Conservation (phyloP, 2,329 filamentous ascomycete genomes). For the Clonostachys solani region DNA sequence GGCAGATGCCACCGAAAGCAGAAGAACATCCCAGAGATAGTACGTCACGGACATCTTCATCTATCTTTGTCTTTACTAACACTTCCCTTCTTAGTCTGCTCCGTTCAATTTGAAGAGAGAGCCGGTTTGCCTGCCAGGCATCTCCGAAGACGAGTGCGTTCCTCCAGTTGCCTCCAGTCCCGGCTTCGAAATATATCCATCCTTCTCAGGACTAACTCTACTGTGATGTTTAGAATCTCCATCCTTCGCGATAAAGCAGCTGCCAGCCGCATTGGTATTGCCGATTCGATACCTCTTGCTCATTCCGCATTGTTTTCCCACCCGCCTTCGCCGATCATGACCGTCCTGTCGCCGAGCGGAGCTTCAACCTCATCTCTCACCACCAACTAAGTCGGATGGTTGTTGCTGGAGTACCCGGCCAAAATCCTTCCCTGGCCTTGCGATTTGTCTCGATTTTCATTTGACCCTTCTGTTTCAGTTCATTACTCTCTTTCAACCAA, state of each 20-base stretch:
- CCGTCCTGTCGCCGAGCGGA: neutral
- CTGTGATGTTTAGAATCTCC: constrained; percentile 28
- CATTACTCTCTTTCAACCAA: no score
- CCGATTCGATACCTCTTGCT: constrained; percentile 20
- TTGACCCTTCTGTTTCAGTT: no score
- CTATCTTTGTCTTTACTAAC: neutral
- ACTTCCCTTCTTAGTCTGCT: constrained; percentile 36
- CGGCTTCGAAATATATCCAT: constrained; percentile 1
- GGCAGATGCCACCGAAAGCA: constrained; percentile 33
- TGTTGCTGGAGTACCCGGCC: no score
- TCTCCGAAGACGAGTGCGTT: constrained; percentile 56
- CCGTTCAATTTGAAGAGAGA: constrained; percentile 57
- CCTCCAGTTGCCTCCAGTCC: neutral
- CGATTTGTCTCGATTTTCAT: no score
- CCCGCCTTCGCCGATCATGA: neutral
- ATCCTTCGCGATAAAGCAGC: constrained; percentile 48
- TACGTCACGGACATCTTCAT: constrained; percentile 18
- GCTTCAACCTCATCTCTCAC: no score
- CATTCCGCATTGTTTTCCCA: constrained; percentile 6
- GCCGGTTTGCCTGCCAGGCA: constrained; percentile 45
- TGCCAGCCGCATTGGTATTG: constrained; percentile 41
- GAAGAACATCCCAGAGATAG: constrained; percentile 40
- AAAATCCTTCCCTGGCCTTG: no score
- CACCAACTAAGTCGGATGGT: no score
- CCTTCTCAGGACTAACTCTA: neutral